Percentiles rank a stretch among this genome's conserved stretches.
phyloP scores from a whole-genome alignment of 2,329 filamentous ascomycete species.

The Aureobasidium sp. region DNA sequence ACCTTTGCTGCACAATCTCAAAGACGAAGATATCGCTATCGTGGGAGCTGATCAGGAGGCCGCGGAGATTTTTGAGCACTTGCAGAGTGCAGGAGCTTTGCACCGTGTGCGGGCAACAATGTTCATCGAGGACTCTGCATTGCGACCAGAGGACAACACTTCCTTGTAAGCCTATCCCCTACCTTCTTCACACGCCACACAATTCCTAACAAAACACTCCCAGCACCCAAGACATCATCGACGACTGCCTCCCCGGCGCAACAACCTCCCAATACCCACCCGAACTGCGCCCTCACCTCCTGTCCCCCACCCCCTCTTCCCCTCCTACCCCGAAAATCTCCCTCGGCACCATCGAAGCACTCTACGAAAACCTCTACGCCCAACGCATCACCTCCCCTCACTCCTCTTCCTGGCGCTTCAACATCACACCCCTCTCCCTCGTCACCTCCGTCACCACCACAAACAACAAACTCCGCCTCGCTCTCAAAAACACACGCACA shows the following conservation, averaged over 20 bases:
- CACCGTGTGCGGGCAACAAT: slow-evolving; percentile 16
- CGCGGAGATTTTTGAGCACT: slow-evolving; percentile 19
- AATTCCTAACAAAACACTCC: background rate
- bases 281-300: background rate
- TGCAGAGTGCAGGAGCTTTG: slow-evolving; percentile 16
- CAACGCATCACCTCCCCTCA: slow-evolving; percentile 18
- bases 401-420: slow-evolving; percentile 18
- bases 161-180: slow-evolving; percentile 14
- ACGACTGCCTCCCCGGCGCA: background rate
- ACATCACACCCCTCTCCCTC: slow-evolving; percentile 14
- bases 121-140: slow-evolving; percentile 18
- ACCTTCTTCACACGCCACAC: too few species aligned
- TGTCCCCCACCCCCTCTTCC: background rate
- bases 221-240: slow-evolving; percentile 15
- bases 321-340: slow-evolving; percentile 15
- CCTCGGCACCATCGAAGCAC: slow-evolving; percentile 17
- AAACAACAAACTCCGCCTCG: slow-evolving; percentile 14
- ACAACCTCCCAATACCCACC: background rate
- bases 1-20: slow-evolving; percentile 15
- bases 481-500: slow-evolving; percentile 15
- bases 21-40: slow-evolving; percentile 16
- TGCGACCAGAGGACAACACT: slow-evolving; percentile 19
- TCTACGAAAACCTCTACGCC: slow-evolving; percentile 20
- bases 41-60: slow-evolving; percentile 21
- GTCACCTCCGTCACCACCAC: slow-evolving; percentile 12